These are phyloP conservation scores for Neofusicoccum kwambonambiense DNA, from an alignment of 2,329 filamentous ascomycete species.

Conservation along the genomic window DNA sequence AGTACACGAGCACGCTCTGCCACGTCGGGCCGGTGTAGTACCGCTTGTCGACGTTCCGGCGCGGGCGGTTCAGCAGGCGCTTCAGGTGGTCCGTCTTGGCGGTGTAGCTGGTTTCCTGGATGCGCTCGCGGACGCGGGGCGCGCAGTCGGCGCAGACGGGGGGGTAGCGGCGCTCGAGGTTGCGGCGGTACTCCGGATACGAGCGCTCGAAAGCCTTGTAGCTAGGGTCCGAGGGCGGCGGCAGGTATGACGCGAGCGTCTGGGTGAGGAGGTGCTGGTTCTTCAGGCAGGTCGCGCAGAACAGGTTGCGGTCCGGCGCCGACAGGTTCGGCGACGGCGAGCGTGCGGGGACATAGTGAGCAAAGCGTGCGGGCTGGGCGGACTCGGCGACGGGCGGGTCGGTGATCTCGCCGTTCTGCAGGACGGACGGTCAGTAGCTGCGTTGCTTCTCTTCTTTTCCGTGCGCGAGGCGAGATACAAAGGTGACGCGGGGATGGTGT, in stretches of 20 bases:
- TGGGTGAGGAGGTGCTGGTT: conserved; percentile 83
- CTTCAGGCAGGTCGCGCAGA: conserved; percentile 78
- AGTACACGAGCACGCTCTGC: conserved; percentile 43
- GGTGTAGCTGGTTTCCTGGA: conserved; percentile 72
- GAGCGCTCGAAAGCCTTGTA: conserved; percentile 67
- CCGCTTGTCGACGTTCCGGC: conserved; percentile 21
- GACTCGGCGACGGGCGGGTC: conserved; percentile 72
- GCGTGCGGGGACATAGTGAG: conserved; percentile 42
- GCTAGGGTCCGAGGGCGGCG: conserved; percentile 62
- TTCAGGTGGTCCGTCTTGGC: conserved; percentile 80
- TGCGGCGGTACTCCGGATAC: conserved; percentile 67
- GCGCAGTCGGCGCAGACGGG: conserved; percentile 83
- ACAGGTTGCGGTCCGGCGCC: conserved; percentile 45
- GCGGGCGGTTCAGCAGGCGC: conserved; percentile 66
- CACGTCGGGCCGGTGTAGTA: conserved; percentile 39
- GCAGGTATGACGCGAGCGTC: conserved; percentile 77
- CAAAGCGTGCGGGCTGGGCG: conserved; percentile 50
- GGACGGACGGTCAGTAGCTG: conserved; percentile 23
- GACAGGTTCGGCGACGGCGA: conserved; percentile 26
- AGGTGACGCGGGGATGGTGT: not conserved
- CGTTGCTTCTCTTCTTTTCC: not conserved
- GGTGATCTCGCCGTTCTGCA: conserved; percentile 79
- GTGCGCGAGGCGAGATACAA: not conserved
- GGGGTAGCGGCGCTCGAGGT: conserved; percentile 80
- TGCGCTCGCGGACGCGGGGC: conserved; percentile 66